A percentile compares a stretch with the other conserved stretches of the same genome.
These are phyloP conservation scores for Zelopaecilomyces penicillatus DNA, from an alignment of 2,329 filamentous ascomycete genomes.

Conservation along the genomic window DNA sequence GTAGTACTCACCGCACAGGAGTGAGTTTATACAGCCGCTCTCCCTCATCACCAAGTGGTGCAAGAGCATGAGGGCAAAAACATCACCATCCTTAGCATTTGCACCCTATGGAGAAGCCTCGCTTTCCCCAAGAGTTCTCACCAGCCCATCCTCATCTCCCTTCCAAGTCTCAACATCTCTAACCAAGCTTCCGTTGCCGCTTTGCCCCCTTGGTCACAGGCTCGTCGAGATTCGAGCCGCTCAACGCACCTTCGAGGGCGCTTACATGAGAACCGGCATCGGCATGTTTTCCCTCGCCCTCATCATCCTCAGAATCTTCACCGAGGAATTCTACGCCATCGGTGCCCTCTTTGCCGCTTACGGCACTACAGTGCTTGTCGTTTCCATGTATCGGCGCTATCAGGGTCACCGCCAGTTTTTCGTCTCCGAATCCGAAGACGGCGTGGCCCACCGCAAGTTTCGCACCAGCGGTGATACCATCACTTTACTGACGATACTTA, in stretches of 20 bases:
- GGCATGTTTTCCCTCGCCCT: constrained; percentile 93
- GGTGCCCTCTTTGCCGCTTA: constrained; percentile 94
- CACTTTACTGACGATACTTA: constrained; percentile 46
- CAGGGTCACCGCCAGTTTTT: constrained; percentile 96
- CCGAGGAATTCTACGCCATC: constrained; percentile 89
- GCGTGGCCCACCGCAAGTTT: constrained; percentile 41
- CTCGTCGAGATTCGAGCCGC: constrained; percentile 91
- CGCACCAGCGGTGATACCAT: constrained; percentile 58
- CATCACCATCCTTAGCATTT: no score
- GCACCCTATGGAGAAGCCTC: no score
- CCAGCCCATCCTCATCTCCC: no score
- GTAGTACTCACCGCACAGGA: constrained; percentile 75
- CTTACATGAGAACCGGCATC: constrained; percentile 89
- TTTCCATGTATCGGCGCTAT: constrained; percentile 76
- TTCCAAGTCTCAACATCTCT: no score
- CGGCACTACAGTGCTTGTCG: constrained; percentile 72
- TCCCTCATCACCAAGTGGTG: not conserved
- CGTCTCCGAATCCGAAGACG: constrained; percentile 30
- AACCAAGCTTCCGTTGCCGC: no score
- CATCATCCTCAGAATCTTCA: constrained; percentile 88
- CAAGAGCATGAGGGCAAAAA: no score
- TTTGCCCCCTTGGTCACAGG: constrained; percentile 23
- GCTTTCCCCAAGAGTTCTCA: no score
- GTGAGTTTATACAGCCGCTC: constrained; percentile 29
- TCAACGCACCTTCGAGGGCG: constrained; percentile 93